Conservation (phyloP, 305 asterid genomes). For the Coffea humblotiana region DNA sequence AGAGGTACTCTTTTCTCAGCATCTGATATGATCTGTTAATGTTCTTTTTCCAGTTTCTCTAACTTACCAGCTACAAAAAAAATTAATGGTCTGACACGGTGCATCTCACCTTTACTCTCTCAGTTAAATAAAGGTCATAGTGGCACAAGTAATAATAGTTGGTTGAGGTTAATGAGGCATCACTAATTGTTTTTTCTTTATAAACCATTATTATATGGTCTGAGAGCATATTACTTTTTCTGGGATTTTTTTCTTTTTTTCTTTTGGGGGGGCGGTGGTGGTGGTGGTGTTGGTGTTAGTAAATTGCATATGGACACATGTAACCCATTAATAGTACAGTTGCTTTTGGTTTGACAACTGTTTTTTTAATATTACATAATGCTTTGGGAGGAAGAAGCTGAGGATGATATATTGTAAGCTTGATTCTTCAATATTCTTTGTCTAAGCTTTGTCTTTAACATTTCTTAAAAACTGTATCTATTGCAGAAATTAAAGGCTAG, state of each 20-base stretch:
- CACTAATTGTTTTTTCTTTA: neutral
- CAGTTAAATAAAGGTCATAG: no score
- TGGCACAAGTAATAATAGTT: neutral
- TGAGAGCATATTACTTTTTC: neutral
- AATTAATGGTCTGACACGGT: no score
- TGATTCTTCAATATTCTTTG: neutral
- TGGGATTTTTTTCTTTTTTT: neutral
- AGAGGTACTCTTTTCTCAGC: constrained; percentile 56
- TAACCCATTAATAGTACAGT: neutral
- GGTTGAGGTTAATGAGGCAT: no score
- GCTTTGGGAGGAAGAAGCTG: neutral
- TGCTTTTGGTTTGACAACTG: neutral
- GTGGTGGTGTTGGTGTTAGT: neutral
- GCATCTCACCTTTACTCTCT: no score
- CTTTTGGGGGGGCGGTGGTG: neutral
- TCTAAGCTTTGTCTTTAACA: neutral
- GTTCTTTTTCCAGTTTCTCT: constrained; percentile 16
- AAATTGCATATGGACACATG: neutral
- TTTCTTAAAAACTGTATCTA: constrained; percentile 4
- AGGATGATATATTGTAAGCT: neutral
- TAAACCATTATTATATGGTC: neutral
- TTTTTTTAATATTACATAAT: neutral
- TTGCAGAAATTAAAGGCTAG: constrained; percentile 69
- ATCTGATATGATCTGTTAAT: constrained; percentile 9
- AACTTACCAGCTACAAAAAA: neutral